Base-by-base conservation (phyloP, 768 basidiomycete genomes). In the Baorangia bicolor region DNA sequence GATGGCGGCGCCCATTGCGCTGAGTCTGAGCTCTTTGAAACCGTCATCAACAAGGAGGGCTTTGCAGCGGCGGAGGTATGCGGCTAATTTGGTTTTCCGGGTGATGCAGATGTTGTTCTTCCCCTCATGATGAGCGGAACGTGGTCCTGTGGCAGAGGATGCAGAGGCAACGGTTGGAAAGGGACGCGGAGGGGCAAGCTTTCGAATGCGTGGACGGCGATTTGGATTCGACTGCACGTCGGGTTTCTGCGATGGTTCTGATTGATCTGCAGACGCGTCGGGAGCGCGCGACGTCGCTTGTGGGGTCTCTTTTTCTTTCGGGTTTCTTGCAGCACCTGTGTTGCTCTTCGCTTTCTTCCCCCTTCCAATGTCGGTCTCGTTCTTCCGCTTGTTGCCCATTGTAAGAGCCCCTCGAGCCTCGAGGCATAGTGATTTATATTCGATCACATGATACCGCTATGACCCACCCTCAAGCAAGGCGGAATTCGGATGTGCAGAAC, bases 1-100 rank as follows among this genome's bases (percentile, higher is more conserved):
- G 54, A 95, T 94, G 2, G 94, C 92, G 5, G 93, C 93, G 25
- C 92, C 93, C 85, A 94, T 88, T 7, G 90, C 93, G 56, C 81
- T 84, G 41, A 95, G 71, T 68, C 86, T 82, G 31, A 95, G 70
- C 5, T 81, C 84, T 59, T 87, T 87, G 65, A 90, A 91, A 85
- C 88, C 91, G 59, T 92, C 85, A 41, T 85, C 81, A 42, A 91
- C 65, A 42, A 93, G 71, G 28, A 87, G 71, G 55, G 85, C 79
- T 64, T 90, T 91, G 69, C 92, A 93, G 44, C 88, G 81, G 51
- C 86, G 76, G 70, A 94, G 79, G 68, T 94, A 94, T 49, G 81
- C 78, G 34, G 83, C 86, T 6, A 94, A 67, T 35, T 81, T 73
- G 1, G 88, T 90, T 66, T 85, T 90, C 42, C 92, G 88, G 59